Evolutionary conservation across 257 asterid genomes (phyloP).

Genomic region (Ajuga chamaepitys): DNA sequence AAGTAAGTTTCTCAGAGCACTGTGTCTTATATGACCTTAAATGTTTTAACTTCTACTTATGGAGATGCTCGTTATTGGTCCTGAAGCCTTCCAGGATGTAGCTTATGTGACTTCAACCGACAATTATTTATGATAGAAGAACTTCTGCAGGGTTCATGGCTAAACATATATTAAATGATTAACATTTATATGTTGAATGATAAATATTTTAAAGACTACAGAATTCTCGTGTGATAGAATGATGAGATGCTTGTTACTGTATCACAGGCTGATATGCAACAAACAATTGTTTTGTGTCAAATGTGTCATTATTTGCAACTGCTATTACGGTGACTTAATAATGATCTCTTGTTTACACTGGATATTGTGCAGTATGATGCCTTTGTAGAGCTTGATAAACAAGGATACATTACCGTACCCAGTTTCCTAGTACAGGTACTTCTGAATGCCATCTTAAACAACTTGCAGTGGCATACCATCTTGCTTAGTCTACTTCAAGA

Average conservation of each 20-base stretch:
- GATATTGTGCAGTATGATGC: constrained; percentile 55
- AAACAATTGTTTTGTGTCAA: background rate
- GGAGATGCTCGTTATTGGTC: background rate
- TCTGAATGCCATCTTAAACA: background rate
- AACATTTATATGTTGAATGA: background rate
- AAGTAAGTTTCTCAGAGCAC: constrained; percentile 36
- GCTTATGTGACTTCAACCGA: background rate
- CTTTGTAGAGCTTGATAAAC: constrained; percentile 73
- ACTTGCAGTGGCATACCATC: background rate
- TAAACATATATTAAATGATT: background rate
- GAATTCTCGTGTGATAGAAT: background rate
- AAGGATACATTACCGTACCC: constrained; percentile 68
- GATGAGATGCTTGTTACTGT: background rate
- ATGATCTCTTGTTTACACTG: constrained; percentile 17
- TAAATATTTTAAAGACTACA: background rate
- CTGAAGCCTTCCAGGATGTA: background rate
- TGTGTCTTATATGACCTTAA: background rate
- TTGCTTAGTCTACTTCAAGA: background rate
- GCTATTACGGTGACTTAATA: background rate
- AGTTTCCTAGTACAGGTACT: constrained; percentile 52
- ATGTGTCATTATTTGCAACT: background rate
- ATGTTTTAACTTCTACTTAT: background rate
- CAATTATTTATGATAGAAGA: too few species aligned
- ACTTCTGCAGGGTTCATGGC: too few species aligned
- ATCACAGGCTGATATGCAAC: background rate